Evolutionary conservation across 2,329 filamentous ascomycete species (phyloP).

Genomic region (Neocatenulostroma microsporum): DNA sequence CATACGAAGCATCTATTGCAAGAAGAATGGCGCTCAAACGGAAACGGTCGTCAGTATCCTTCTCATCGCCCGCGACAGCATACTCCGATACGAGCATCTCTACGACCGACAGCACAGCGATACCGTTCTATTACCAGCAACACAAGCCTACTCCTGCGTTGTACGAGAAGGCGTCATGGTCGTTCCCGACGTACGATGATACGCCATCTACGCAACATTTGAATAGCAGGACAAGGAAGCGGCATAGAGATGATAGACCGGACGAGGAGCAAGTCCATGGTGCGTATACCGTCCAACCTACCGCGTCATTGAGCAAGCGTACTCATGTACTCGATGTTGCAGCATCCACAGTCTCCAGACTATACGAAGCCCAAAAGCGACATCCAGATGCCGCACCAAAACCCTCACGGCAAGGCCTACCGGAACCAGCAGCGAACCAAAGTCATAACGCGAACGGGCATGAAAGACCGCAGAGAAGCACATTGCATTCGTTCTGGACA

Average conservation of each 20-base stretch:
- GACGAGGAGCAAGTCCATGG: conserved; percentile 50
- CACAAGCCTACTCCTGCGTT: conserved; percentile 19
- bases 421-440: conserved; percentile 11
- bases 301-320: conserved; percentile 13
- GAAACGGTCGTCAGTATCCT: conserved; percentile 44
- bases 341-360: conserved; percentile 40
- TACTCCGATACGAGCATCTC: conserved; percentile 5
- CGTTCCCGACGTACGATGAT: conserved; percentile 21
- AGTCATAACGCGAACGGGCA: too few species aligned
- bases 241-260: conserved; percentile 51
- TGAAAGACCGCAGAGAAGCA: conserved; percentile 36
- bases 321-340: conserved; percentile 14
- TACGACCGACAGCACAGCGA: conserved; percentile 19
- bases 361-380: conserved; percentile 38
- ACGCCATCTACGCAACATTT: conserved; percentile 32
- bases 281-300: conserved; percentile 34
- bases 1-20: too few species aligned
- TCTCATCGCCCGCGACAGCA: conserved; percentile 34
- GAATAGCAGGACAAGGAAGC: conserved; percentile 51
- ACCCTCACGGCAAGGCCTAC: conserved; percentile 17
- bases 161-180: conserved; percentile 20
- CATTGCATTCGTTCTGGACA: conserved; percentile 43
- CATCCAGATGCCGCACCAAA: conserved; percentile 20
- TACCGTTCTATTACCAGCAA: conserved; percentile 25
- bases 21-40: conserved; percentile 52